Conservation (phyloP, 257 asterid species). For the Gentiana macrophylla region DNA sequence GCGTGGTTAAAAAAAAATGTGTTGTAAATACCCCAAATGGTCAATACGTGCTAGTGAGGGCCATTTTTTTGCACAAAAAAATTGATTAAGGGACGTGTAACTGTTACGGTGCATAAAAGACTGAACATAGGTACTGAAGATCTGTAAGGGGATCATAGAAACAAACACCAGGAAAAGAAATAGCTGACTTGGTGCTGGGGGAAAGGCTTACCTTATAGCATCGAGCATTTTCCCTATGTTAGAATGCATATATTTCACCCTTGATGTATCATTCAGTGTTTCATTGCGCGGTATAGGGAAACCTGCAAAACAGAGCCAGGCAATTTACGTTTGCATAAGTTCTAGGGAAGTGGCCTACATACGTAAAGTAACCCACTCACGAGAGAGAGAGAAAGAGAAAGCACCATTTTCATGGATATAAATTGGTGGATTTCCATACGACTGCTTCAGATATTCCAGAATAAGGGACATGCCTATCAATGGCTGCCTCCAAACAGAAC, state of each 20-base stretch:
- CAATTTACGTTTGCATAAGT: too few relatives aligned
- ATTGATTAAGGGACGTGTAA: too few relatives aligned
- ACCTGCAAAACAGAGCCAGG: constrained; percentile 8
- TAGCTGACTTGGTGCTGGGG: not conserved
- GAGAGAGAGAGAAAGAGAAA: not conserved
- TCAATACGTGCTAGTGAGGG: too few relatives aligned
- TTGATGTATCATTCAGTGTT: constrained; percentile 15
- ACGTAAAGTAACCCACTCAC: too few relatives aligned
- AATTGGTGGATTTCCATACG: constrained; percentile 36
- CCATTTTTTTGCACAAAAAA: too few relatives aligned
- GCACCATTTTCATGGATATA: constrained; percentile 34
- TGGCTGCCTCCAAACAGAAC: not conserved
- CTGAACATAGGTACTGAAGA: not conserved
- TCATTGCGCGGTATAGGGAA: constrained; percentile 2
- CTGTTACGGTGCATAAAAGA: not conserved
- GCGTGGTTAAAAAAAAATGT: too few relatives aligned
- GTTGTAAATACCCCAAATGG: too few relatives aligned
- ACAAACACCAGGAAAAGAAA: too few relatives aligned
- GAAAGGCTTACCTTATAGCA: constrained; percentile 16
- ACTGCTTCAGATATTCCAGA: constrained; percentile 31
- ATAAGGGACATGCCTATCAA: not conserved
- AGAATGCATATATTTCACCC: constrained; percentile 11
- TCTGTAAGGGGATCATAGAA: not conserved
- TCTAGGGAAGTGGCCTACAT: too few relatives aligned
- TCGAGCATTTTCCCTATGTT: constrained; percentile 13